Conservation (phyloP, 2,329 filamentous ascomycete species). For the Geosmithia morbida region DNA sequence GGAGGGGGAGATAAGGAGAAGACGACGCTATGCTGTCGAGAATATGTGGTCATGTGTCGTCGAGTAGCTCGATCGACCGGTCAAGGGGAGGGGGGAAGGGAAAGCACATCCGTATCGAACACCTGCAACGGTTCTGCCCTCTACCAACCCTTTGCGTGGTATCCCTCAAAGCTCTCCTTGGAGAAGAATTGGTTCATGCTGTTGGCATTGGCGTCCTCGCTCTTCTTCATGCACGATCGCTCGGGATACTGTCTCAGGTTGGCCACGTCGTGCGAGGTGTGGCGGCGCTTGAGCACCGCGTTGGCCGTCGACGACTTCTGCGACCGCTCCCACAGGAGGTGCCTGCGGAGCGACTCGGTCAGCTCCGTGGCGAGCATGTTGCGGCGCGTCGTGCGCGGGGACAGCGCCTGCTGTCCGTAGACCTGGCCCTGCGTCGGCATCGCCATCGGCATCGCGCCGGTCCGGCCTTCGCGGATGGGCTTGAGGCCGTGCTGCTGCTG, state of each 20-base stretch:
- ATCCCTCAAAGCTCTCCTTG: conserved; percentile 48
- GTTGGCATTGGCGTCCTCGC: conserved; percentile 49
- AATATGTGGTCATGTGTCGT: too few relatives aligned
- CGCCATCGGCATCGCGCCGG: conserved; percentile 63
- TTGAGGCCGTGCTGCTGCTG: conserved; percentile 26
- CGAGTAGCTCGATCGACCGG: too few relatives aligned
- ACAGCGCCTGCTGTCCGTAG: conserved; percentile 60
- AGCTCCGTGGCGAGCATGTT: conserved; percentile 95
- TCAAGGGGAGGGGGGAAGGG: too few relatives aligned
- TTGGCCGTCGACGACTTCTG: conserved; percentile 85
- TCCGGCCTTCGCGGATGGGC: conserved; percentile 48
- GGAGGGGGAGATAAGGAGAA: neutral
- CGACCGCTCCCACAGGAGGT: conserved; percentile 88
- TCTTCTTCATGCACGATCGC: conserved; percentile 42
- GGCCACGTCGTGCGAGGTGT: conserved; percentile 81
- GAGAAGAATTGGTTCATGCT: conserved; percentile 82
- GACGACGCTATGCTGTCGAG: neutral
- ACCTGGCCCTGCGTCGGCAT: conserved; percentile 49
- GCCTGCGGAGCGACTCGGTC: conserved; percentile 80
- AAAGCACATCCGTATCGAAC: too few relatives aligned
- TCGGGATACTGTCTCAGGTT: conserved; percentile 76
- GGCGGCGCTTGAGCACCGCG: conserved; percentile 75
- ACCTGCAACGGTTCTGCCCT: too few relatives aligned
- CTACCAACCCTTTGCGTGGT: conserved; percentile 28
- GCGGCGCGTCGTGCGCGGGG: conserved; percentile 77